These are phyloP conservation scores for Gossypium armourianum DNA, from an alignment of 441 rosid species.

Conservation along the genomic window DNA sequence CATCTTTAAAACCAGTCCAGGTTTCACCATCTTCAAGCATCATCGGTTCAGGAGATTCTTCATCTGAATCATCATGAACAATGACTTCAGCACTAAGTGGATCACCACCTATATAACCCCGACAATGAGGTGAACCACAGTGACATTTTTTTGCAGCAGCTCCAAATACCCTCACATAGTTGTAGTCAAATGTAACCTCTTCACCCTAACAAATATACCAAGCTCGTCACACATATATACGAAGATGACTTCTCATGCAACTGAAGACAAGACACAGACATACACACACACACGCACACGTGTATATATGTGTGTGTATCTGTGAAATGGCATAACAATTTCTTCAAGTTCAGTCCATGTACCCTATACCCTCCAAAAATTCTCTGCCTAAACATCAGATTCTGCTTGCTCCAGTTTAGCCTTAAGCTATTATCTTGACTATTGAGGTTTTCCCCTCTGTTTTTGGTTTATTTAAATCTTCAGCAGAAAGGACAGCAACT, in stretches of 20 bases:
- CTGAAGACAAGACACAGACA: background rate
- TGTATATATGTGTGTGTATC: background rate
- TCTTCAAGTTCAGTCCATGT: background rate
- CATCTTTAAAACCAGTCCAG: conserved; percentile 18
- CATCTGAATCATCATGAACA: conserved; percentile 92
- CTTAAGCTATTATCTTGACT: background rate
- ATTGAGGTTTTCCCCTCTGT: background rate
- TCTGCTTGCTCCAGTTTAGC: background rate
- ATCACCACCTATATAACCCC: conserved; percentile 97
- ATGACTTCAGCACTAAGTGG: conserved; percentile 60
- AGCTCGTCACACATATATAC: conserved; percentile 12
- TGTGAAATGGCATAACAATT: background rate
- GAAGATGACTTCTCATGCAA: conserved; percentile 11
- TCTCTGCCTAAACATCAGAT: background rate
- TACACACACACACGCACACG: background rate
- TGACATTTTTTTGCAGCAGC: conserved; percentile 96
- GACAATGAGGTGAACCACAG: conserved; percentile 78
- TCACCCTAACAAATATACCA: conserved; percentile 48
- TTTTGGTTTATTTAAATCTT: background rate
- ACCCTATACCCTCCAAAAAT: conserved; percentile 1
- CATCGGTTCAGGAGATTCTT: conserved; percentile 85
- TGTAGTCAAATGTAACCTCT: conserved; percentile 94
- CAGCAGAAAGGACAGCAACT: background rate
- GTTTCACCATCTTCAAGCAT: conserved; percentile 48
- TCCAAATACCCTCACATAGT: conserved; percentile 90